Conservation (phyloP, 2,329 filamentous ascomycete species). For the Scorias spongiosa region DNA sequence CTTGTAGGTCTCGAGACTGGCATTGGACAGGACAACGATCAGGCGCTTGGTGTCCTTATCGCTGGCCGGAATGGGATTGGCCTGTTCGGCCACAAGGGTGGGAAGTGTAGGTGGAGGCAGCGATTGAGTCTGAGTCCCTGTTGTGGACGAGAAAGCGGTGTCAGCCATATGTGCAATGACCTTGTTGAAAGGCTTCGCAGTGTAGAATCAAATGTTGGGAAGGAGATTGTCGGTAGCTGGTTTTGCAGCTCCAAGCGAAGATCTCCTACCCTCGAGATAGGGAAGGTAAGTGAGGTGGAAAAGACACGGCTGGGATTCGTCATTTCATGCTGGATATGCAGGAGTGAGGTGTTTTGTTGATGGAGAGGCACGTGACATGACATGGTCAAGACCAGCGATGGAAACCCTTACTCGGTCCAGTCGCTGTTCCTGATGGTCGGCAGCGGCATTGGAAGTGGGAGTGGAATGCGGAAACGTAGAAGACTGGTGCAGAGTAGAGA, state of each 20-base stretch:
- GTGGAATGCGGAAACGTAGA: no score
- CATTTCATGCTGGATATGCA: not conserved
- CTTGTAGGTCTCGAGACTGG: slow-evolving; percentile 94
- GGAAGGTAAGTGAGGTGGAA: not conserved
- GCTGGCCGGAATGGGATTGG: slow-evolving; percentile 62
- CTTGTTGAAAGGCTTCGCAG: slow-evolving; percentile 21
- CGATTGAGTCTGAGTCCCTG: slow-evolving; percentile 55
- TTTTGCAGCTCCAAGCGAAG: slow-evolving; percentile 5
- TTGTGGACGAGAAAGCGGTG: slow-evolving; percentile 5
- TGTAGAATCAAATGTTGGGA: slow-evolving; percentile 4
- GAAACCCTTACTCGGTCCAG: not conserved
- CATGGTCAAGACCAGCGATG: not conserved
- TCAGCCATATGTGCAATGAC: slow-evolving; percentile 19
- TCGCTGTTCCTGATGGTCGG: not conserved
- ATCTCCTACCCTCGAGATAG: no score
- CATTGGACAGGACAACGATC: slow-evolving; percentile 93
- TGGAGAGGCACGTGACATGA: not conserved
- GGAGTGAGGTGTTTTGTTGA: not conserved
- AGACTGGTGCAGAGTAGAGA: no score
- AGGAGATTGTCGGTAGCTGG: slow-evolving; percentile 5
- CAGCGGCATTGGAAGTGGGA: not conserved
- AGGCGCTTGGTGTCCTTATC: slow-evolving; percentile 86
- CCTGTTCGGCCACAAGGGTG: slow-evolving; percentile 84
- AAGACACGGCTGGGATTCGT: not conserved
- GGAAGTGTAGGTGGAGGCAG: slow-evolving; percentile 83